Base-by-base conservation (phyloP, 345 rosid species). In the Mercurialis annua region DNA sequence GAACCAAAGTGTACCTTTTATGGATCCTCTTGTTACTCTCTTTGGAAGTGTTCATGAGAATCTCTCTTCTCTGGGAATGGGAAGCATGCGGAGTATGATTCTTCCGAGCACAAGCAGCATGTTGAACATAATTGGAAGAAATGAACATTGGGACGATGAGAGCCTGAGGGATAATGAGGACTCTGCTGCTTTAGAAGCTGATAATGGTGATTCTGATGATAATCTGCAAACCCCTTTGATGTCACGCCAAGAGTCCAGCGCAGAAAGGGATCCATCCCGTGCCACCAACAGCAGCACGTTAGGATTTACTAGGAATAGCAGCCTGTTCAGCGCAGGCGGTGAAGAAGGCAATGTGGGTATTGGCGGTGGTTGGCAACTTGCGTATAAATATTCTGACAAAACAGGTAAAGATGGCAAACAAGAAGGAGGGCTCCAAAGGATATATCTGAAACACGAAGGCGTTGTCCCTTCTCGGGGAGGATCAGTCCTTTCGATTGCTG, bases 311-410 rank as follows among this genome's bases (percentile, higher is more conserved):
- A 59, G 64, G 8, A 47, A 36, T 50, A 62, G 75, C 72, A 71
- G 77, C 70, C 43, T 63, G 15, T 10, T 73, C 20, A 48, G 30
- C 59, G 24, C 16, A 1, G 78, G 56, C 15, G 76, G 62, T 20
- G 77, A 68, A 42, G 79, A 57, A 14, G 72, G 65, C 17, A 64
- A 59, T n/a, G 18, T 59, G 2, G 79, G 76, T 46, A 81, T 81
- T 7, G 85, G 85, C 11, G 82, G 82, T 6, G 82, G 85, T 10
- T 81, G 85, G 85, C 82, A 81, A 48, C 43, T 81, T 20, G 85
- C 85, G 0, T 81, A 69, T 30, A 78, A 78, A 27, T 55, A 59
- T 57, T 43, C 68, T 2, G 84, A 81, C 34, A 73, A 36, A 66
- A 24, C 47, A 30, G 72, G 77, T 5, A 71, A 58, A 69, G 73